These are phyloP conservation scores for Botryotinia calthae DNA, from an alignment of 2,329 filamentous ascomycete genomes.

Conservation along the genomic window DNA sequence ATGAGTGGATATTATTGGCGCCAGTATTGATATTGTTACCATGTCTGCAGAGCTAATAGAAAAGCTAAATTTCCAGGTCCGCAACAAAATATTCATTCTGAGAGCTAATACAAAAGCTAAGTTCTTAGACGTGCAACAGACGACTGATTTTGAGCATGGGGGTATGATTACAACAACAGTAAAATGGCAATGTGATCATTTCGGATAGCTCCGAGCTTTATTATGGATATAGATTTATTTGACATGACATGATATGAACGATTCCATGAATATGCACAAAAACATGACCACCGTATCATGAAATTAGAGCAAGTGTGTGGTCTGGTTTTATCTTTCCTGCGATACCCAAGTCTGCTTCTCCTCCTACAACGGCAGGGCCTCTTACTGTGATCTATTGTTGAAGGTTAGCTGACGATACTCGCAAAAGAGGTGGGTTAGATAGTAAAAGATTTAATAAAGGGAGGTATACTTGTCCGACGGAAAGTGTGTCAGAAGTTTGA, in stretches of 20 bases:
- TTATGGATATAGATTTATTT: conserved; percentile 2
- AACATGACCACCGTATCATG: background rate
- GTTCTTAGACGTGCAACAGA: conserved; percentile 1
- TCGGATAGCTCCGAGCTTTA: conserved; percentile 3
- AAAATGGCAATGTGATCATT: background rate
- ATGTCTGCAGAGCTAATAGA: background rate
- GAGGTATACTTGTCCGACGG: conserved; percentile 60
- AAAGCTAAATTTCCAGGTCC: conserved; percentile 9
- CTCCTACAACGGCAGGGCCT: conserved; percentile 71
- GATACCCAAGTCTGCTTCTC: conserved; percentile 61
- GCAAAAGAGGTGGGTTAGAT: conserved; percentile 20
- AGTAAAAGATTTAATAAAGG: background rate
- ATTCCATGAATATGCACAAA: conserved; percentile 2
- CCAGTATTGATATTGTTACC: background rate
- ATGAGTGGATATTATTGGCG: conserved; percentile 5
- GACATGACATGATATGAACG: conserved; percentile 1
- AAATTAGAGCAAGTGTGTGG: conserved; percentile 60
- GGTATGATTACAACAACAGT: background rate
- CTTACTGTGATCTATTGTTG: conserved; percentile 60
- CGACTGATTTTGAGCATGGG: background rate
- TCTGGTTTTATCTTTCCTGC: conserved; percentile 66
- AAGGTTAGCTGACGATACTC: background rate
- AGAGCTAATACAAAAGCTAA: background rate
- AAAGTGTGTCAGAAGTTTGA: conserved; percentile 61
- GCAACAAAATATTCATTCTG: conserved; percentile 3